These are phyloP conservation scores for Cercospora sesami DNA, from an alignment of 2,329 filamentous ascomycete genomes.

Conservation along the genomic window DNA sequence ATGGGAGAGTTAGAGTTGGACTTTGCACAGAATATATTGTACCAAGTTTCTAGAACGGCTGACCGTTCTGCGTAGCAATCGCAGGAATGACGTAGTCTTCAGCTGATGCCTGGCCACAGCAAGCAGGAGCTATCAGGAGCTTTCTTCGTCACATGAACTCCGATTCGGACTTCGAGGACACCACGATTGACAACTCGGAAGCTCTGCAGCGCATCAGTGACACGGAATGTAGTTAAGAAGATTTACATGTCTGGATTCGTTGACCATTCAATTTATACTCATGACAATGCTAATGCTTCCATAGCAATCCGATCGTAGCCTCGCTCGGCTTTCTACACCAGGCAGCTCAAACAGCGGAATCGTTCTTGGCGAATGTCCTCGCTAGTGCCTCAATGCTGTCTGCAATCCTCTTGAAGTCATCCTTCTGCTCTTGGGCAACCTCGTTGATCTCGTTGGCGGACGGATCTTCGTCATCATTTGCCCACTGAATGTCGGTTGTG, in stretches of 20 bases:
- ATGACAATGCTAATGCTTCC: slow-evolving; percentile 12
- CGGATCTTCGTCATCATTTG: slow-evolving; percentile 43
- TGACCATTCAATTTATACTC: not conserved
- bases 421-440: slow-evolving; percentile 44
- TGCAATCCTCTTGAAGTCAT: slow-evolving; percentile 46
- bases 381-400: slow-evolving; percentile 46
- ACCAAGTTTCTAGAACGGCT: slow-evolving; percentile 10
- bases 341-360: slow-evolving; percentile 33
- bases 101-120: not conserved
- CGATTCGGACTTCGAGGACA: not conserved
- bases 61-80: not conserved
- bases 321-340: not conserved
- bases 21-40: not conserved
- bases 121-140: slow-evolving; percentile 5
- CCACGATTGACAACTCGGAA: not conserved
- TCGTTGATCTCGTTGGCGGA: slow-evolving; percentile 37
- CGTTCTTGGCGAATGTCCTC: slow-evolving; percentile 45
- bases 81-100: slow-evolving; percentile 11
- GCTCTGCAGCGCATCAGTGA: not conserved
- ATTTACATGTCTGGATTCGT: not conserved
- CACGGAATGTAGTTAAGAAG: not conserved
- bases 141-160: slow-evolving; percentile 7
- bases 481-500: slow-evolving; percentile 48
- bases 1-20: not conserved
- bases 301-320: slow-evolving; percentile 24